A percentile compares a stretch with the other conserved stretches of the same genome.
Conservation (phyloP, 1,284 basidiomycete species). For the Testicularia cyperi region DNA sequence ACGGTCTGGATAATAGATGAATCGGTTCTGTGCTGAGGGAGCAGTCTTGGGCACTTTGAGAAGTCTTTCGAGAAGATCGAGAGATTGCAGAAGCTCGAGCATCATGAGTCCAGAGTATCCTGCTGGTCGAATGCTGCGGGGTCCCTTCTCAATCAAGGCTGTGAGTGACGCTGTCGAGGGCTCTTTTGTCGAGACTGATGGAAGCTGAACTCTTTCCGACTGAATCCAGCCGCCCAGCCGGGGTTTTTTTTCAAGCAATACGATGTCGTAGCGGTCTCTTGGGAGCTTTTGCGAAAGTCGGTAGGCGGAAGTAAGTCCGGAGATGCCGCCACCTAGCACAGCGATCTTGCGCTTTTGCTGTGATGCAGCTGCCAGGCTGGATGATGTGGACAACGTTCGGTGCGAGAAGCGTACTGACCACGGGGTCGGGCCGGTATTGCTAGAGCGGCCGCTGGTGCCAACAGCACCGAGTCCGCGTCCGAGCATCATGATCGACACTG, state of each 20-base stretch:
- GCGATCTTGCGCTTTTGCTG: slow-evolving; percentile 59
- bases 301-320: slow-evolving; percentile 78
- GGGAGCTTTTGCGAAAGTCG: slow-evolving; percentile 73
- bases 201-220: slow-evolving; percentile 66
- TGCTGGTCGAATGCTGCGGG: slow-evolving; percentile 51
- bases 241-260: slow-evolving; percentile 70
- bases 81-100: slow-evolving; percentile 75
- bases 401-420: too few species aligned
- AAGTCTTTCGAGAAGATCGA: slow-evolving; percentile 68
- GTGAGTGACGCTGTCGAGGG: neutral
- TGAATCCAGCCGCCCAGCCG: slow-evolving; percentile 81
- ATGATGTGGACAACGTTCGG: slow-evolving; percentile 10
- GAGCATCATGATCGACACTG: too few species aligned
- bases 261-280: slow-evolving; percentile 63
- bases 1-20: slow-evolving; percentile 68
- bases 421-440: too few species aligned
- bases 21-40: slow-evolving; percentile 74
- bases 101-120: slow-evolving; percentile 61
- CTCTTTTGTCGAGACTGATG: neutral
- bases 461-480: too few species aligned
- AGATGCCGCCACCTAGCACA: slow-evolving; percentile 77
- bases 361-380: slow-evolving; percentile 3
- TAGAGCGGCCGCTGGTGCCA: too few species aligned
- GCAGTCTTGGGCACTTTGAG: slow-evolving; percentile 70
- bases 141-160: slow-evolving; percentile 52